Base-by-base conservation (phyloP, 2,329 filamentous ascomycete genomes). In the Blastomyces emzantsi region DNA sequence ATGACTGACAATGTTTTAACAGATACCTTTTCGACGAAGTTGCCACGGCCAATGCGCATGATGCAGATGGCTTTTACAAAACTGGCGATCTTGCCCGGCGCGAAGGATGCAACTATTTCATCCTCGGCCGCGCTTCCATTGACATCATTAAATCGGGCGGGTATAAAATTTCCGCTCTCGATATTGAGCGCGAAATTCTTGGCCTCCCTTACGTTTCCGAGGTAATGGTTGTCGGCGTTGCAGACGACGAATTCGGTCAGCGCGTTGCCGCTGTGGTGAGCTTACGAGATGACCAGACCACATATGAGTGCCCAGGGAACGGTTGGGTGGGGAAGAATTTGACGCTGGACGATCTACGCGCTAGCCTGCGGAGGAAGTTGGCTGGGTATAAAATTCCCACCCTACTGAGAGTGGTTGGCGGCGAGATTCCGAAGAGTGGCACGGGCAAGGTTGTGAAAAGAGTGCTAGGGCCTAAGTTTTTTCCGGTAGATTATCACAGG, bases 401-500 rank as follows among this genome's bases (percentile, higher is more conserved):
- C 17, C 41, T 68, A 30, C 36, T 68, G 36, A 63, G 60, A 43
- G 52, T 82, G 33, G 70, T 79, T 4, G 70, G 76, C 39, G 60
- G 60, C n/a, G 80, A 82, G 68, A 68, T 82, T 47, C 80, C 80
- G 2, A 82, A 82, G 68, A 78, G 75, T 28, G 75, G 70, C 0
- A 82, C 79, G 0, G 79, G 79, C 0, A 82, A 82, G 69, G 78
- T 82, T n/a, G 74, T 79, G 63, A 82, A 82, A 72, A 81, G 81
- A 69, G 68, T 74, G 2, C 67, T 79, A n/a, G 74, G 77, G 0
- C 75, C 75, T 11, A 64, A 67, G 41, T 77, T 73, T 66, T 79
- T 79, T 61, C 70, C 73, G 2, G 43, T n/a, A 13, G 64, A 69
- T 58, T 72, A 73, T 63, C 33, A 55, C 4, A 64, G 64, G 28